Percentiles rank a stretch among this genome's conserved stretches.
Conservation (phyloP, 306 rosid genomes). For the Glycyrrhiza uralensis region DNA sequence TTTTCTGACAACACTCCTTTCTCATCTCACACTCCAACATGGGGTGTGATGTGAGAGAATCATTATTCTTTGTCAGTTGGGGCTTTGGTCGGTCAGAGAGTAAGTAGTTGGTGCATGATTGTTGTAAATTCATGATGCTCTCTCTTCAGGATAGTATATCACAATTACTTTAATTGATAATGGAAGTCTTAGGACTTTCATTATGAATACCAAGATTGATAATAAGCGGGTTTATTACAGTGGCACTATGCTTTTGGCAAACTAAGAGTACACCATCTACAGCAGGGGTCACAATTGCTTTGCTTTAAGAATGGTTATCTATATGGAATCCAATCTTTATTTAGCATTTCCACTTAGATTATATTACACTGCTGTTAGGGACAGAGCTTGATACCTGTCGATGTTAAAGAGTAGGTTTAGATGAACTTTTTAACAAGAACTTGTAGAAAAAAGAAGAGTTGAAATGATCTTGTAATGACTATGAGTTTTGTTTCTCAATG, state of each 20-base stretch:
- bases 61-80: not conserved
- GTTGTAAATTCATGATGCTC: not conserved
- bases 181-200: not conserved
- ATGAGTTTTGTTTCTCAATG: too few species aligned
- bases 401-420: not conserved
- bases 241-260: not conserved
- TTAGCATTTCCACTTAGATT: not conserved
- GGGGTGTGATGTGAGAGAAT: too few species aligned
- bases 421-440: not conserved
- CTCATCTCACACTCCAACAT: too few species aligned
- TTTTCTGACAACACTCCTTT: too few species aligned
- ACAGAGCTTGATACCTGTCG: not conserved
- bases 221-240: not conserved
- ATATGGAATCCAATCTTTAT: not conserved
- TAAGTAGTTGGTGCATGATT: not conserved
- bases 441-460: not conserved
- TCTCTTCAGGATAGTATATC: not conserved
- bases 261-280: not conserved
- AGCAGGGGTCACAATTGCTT: not conserved
- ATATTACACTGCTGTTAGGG: not conserved
- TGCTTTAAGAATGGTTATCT: not conserved
- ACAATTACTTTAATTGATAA: not conserved
- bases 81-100: not conserved
- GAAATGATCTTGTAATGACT: not conserved
- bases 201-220: not conserved